Evolutionary conservation across 495 filamentous ascomycete genomes (phyloP).

Genomic region (Evernia prunastri): DNA sequence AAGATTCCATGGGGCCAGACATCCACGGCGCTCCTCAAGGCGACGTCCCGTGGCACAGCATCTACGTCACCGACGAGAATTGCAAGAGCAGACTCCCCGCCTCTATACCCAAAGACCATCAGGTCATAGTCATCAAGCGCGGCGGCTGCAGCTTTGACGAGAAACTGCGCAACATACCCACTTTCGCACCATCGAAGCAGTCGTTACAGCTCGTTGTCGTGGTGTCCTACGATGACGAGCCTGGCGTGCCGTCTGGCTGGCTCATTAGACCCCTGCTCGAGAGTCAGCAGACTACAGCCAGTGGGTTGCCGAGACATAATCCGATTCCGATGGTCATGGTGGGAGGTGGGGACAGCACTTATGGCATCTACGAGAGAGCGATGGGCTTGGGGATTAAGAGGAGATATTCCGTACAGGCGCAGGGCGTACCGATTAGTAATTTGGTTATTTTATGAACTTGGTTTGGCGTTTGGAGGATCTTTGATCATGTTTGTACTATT

Average conservation of each 20-base stretch:
- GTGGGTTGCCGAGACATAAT: conserved; percentile 64
- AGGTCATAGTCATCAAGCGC: conserved; percentile 76
- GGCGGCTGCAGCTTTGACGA: conserved; percentile 79
- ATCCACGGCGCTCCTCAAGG: conserved; percentile 36
- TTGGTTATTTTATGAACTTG: conserved; percentile 16
- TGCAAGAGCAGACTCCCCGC: conserved; percentile 58
- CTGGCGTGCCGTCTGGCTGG: conserved; percentile 3
- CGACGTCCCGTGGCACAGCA: conserved; percentile 55
- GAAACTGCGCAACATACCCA: conserved; percentile 79
- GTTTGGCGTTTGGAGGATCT: background rate
- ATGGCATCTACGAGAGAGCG: conserved; percentile 54
- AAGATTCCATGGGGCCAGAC: conserved; percentile 47
- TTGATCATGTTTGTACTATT: background rate
- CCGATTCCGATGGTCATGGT: conserved; percentile 82
- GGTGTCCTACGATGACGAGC: conserved; percentile 59
- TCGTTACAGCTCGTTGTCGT: conserved; percentile 76
- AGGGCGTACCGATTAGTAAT: conserved; percentile 46
- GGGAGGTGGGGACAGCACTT: conserved; percentile 63
- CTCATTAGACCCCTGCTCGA: conserved; percentile 73
- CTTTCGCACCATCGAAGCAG: conserved; percentile 45
- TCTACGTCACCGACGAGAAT: conserved; percentile 65
- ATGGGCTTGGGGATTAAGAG: conserved; percentile 64
- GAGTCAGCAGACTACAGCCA: conserved; percentile 60
- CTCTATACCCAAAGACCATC: conserved; percentile 54
- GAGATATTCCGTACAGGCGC: conserved; percentile 72